phyloP scores from a whole-genome alignment of 176 grass and related monocot genomes.

The Carex scoparia region DNA sequence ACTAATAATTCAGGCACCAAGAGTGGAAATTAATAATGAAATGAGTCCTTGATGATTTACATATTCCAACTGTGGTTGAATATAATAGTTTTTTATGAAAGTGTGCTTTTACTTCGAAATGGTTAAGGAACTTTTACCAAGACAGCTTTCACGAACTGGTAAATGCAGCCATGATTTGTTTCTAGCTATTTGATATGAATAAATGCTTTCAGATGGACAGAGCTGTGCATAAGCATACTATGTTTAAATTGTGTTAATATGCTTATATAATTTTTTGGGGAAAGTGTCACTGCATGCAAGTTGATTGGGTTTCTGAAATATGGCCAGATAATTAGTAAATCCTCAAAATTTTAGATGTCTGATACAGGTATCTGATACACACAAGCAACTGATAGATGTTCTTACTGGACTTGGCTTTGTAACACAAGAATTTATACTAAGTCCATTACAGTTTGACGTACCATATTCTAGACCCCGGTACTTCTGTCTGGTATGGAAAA shows the following conservation, averaged over 20 bases:
- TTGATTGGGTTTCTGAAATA: constrained; percentile 12
- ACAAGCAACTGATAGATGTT: constrained; percentile 66
- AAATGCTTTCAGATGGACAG: background rate
- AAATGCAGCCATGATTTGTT: background rate
- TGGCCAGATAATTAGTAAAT: constrained; percentile 6
- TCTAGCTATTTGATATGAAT: background rate
- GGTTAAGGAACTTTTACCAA: background rate
- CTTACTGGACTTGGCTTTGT: constrained; percentile 66
- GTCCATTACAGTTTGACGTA: constrained; percentile 63
- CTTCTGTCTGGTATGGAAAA: constrained; percentile 74
- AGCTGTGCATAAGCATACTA: background rate
- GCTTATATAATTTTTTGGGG: background rate
- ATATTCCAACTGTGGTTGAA: background rate
- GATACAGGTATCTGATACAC: constrained; percentile 81
- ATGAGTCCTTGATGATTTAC: background rate
- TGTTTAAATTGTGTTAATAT: background rate
- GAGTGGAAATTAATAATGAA: background rate
- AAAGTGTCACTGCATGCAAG: background rate
- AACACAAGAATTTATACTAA: constrained; percentile 87
- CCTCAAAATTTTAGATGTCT: background rate
- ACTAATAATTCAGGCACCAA: background rate
- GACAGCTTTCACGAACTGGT: background rate
- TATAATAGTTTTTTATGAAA: background rate
- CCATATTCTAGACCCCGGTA: constrained; percentile 99
- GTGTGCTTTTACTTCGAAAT: too few species aligned